Evolutionary conservation across 2,329 filamentous ascomycete genomes (phyloP), one percentile per base, ranked within the genome.

Genomic region (Microascus cirrosus): DNA sequence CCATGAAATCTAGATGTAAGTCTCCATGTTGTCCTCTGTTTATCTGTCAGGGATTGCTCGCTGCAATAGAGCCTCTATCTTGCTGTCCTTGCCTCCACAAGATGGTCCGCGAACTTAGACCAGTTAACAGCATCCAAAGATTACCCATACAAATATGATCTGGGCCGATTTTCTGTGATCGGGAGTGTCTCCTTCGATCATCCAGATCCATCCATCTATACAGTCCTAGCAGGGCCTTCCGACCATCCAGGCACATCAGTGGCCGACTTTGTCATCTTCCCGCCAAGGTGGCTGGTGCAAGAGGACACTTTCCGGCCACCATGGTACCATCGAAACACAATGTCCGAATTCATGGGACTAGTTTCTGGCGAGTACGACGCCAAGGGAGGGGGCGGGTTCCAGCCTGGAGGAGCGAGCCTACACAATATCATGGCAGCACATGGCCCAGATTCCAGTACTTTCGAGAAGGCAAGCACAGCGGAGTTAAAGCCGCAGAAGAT

Each of bases 191-290:
- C 75, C 8, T 79, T 77, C 63, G 84, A 88, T 65, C 85, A 88
- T 61, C 82, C 82, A 2, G 85, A 88, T 62, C 85, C 85, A 0
- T 81, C 77, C 11, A 81, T 87, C 63, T 87, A 81, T 69, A 83
- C 80, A 2, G 84, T 88, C 2, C 72, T 86, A 3, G 86, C 84
- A 0, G 81, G 81, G 1, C 79, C 73, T 58, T 81, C 80, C 22
- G 73, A 71, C 18, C 73, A 77, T 54, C 74, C 77, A 0, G 77
- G 79, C 10, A 80, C 80, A 0, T 77, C 82, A 1, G 69, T 83
- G 2, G 78, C 78, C 0, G 85, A 88, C 68, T 87, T 87, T 61
- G 77, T 87, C 53, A 81, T 85, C 68, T 87, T 88, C 68, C 81
- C 83, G 0, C 83, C 84, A 0, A 76, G 83, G 20, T 87, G 84